phyloP scores from a whole-genome alignment of 1,284 basidiomycete genomes.

The Thelephora terrestris region DNA sequence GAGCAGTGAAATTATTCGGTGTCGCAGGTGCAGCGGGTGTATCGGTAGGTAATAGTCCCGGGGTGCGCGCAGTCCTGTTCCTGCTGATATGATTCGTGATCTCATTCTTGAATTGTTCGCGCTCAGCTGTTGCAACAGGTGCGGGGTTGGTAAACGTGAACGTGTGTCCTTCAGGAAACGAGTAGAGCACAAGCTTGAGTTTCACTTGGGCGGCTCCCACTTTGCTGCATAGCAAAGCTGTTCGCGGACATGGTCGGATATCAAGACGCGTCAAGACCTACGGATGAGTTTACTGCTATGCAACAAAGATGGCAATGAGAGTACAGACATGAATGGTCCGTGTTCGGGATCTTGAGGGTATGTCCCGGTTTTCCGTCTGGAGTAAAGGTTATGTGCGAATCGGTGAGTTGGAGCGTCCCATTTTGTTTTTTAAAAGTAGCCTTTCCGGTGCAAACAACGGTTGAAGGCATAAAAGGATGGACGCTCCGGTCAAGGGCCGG shows the following conservation, averaged over 20 bases:
- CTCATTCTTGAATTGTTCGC: conserved; percentile 72
- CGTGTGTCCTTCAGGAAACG: conserved; percentile 62
- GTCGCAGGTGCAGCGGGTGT: conserved; percentile 20
- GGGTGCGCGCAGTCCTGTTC: conserved; percentile 38
- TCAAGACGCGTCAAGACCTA: not conserved
- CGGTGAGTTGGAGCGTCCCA: conserved; percentile 62
- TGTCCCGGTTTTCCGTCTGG: conserved; percentile 54
- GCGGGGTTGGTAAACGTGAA: conserved; percentile 69
- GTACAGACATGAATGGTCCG: conserved; percentile 54
- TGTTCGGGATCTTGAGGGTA: conserved; percentile 47
- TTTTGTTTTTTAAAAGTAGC: conserved; percentile 72
- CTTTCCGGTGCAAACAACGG: conserved; percentile 54
- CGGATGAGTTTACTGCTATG: not conserved
- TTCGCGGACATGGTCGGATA: not conserved
- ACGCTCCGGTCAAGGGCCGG: no score
- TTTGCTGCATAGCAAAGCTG: conserved; percentile 77
- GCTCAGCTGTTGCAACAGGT: conserved; percentile 49
- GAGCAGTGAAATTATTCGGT: conserved; percentile 20
- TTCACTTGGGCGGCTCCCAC: conserved; percentile 66
- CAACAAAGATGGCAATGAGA: conserved; percentile 1
- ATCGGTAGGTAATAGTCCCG: conserved; percentile 5
- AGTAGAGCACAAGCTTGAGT: conserved; percentile 58
- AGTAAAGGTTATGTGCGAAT: conserved; percentile 61
- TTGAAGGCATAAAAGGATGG: conserved; percentile 34
- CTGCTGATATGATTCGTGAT: conserved; percentile 63